phyloP scores from a whole-genome alignment of 305 asterid genomes.

The Fraxinus baroniana region DNA sequence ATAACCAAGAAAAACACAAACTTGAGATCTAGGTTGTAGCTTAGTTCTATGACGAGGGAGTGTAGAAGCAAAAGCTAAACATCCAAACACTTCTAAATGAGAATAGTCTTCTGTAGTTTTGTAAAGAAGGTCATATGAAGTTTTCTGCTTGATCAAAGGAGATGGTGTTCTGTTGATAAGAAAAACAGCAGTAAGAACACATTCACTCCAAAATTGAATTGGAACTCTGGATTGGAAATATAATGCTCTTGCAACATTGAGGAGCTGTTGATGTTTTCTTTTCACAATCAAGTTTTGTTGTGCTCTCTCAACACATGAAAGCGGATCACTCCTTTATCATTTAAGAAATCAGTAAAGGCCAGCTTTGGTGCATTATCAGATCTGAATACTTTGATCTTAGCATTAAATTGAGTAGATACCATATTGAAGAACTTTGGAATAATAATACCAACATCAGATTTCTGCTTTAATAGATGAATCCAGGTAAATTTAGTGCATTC shows the following conservation, averaged over 20 bases:
- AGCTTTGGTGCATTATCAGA: not conserved
- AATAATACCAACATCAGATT: not conserved
- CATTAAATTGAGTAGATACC: not conserved
- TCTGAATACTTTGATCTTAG: not conserved
- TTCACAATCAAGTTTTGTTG: not conserved
- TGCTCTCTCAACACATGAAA: not conserved
- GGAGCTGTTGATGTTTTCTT: not conserved
- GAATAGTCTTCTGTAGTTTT: not conserved
- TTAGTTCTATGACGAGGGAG: not conserved
- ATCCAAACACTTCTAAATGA: not conserved
- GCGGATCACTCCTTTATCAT: not conserved
- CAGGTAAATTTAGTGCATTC: not conserved
- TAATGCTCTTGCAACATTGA: not conserved
- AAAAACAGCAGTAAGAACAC: not conserved
- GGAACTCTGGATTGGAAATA: not conserved
- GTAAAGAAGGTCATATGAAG: not conserved
- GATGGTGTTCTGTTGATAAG: not conserved
- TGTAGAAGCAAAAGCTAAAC: not conserved
- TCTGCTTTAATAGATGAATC: not conserved
- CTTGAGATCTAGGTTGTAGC: not conserved
- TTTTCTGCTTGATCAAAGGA: not conserved
- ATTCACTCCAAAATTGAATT: not conserved
- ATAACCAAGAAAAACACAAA: not conserved
- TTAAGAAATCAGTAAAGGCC: too few relatives aligned
- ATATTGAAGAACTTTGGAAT: not conserved